Conservation (phyloP, 306 rosid genomes). For the Corylus avellana region DNA sequence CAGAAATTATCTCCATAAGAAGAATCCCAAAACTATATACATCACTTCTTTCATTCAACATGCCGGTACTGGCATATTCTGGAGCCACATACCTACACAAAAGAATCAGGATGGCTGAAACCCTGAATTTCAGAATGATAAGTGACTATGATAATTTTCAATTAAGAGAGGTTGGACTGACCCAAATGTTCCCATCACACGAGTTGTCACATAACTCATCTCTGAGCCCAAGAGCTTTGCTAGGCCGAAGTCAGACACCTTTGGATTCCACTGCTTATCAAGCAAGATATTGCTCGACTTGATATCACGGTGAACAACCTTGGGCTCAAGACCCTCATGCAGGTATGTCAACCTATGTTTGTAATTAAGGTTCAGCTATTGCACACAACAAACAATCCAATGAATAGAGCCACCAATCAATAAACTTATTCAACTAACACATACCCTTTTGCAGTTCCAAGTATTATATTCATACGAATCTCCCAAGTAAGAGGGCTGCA, state of each 20-base stretch:
- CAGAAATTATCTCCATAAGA: slow-evolving; percentile 62
- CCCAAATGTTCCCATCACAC: slow-evolving; percentile 76
- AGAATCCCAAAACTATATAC: slow-evolving; percentile 64
- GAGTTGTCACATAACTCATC: slow-evolving; percentile 63
- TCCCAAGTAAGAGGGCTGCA: slow-evolving; percentile 61
- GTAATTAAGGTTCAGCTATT: slow-evolving; percentile 4
- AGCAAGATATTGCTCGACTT: slow-evolving; percentile 68
- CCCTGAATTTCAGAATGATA: background rate
- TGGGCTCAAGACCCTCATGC: slow-evolving; percentile 70
- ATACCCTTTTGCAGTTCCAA: slow-evolving; percentile 67
- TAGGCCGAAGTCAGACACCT: slow-evolving; percentile 66
- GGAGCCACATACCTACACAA: slow-evolving; percentile 64
- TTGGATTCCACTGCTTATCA: slow-evolving; percentile 63
- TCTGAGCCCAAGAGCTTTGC: slow-evolving; percentile 68
- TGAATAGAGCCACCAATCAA: background rate
- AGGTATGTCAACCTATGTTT: slow-evolving; percentile 49
- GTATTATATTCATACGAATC: slow-evolving; percentile 52
- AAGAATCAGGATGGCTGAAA: slow-evolving; percentile 10
- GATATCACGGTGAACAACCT: slow-evolving; percentile 68
- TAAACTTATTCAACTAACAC: background rate
- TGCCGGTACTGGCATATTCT: slow-evolving; percentile 69
- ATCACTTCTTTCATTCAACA: slow-evolving; percentile 69
- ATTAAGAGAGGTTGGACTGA: slow-evolving; percentile 25
- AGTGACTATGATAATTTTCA: background rate
- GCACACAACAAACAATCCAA: background rate